A percentile compares a stretch with the other conserved stretches of the same genome.
Conservation (phyloP, 2,329 filamentous ascomycete species). For the Fusarium sp. region DNA sequence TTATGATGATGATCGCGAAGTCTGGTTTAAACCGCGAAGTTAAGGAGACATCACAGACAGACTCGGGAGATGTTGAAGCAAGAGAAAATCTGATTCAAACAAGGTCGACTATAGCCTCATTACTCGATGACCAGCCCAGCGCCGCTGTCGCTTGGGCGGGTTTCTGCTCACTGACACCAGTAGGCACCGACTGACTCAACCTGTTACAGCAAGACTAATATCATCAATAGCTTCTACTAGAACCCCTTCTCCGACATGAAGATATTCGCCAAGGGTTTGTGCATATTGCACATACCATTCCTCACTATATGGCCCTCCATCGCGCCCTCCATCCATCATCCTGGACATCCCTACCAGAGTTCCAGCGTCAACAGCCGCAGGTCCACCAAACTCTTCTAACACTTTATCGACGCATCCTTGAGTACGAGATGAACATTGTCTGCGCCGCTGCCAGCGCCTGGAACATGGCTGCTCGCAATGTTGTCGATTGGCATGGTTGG, state of each 20-base stretch:
- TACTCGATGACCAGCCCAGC: conserved; percentile 41
- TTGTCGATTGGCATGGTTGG: conserved; percentile 49
- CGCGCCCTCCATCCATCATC: conserved; percentile 38
- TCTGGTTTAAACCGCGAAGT: conserved; percentile 45
- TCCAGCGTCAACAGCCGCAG: conserved; percentile 31
- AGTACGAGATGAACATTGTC: conserved; percentile 53
- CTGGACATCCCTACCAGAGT: conserved; percentile 39
- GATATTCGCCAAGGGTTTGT: conserved; percentile 45
- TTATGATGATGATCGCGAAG: conserved; percentile 44
- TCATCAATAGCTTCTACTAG: conserved; percentile 46
- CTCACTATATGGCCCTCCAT: conserved; percentile 48
- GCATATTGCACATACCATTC: conserved; percentile 47
- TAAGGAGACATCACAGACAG: conserved; percentile 35
- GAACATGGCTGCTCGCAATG: conserved; percentile 50
- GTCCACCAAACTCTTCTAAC: conserved; percentile 38
- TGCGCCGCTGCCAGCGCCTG: conserved; percentile 51
- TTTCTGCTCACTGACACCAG: conserved; percentile 50
- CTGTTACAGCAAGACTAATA: neutral
- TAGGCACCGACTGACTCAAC: conserved; percentile 28
- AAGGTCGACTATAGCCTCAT: conserved; percentile 41
- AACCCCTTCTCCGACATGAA: conserved; percentile 47
- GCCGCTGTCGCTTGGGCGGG: conserved; percentile 49
- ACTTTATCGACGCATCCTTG: conserved; percentile 47
- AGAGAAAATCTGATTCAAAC: conserved; percentile 42
- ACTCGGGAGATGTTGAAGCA: conserved; percentile 43